phyloP scores from a whole-genome alignment of 805 yeast species.

The Lachancea meyersii region DNA sequence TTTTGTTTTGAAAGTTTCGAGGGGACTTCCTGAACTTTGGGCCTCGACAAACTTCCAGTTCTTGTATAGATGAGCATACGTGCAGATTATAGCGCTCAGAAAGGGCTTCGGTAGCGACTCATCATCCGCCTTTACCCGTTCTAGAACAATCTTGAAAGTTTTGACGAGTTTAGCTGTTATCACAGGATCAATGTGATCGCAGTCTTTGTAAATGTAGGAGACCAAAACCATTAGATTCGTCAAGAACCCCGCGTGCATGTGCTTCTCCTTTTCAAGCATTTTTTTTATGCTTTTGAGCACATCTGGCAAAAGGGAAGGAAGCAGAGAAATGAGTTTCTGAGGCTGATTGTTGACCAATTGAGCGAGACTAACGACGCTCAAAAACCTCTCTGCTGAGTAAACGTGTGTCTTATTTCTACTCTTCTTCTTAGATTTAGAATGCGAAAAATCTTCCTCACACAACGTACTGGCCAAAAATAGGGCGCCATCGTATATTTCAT shows the following conservation, averaged over 20 bases:
- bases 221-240: slow-evolving; percentile 22
- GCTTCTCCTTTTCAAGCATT: slow-evolving; percentile 27
- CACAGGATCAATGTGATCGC: slow-evolving; percentile 8
- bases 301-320: slow-evolving; percentile 28
- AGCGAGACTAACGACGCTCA: slow-evolving; percentile 26
- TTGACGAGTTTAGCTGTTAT: slow-evolving; percentile 22
- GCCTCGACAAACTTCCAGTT: slow-evolving; percentile 22
- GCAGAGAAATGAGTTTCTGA: slow-evolving; percentile 30
- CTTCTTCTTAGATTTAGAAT: slow-evolving; percentile 13
- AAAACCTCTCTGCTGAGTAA: slow-evolving; percentile 25
- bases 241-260: slow-evolving; percentile 28
- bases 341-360: slow-evolving; percentile 33
- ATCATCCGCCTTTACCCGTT: slow-evolving; percentile 16
- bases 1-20: slow-evolving; percentile 15
- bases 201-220: slow-evolving; percentile 18
- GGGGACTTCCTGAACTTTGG: slow-evolving; percentile 14
- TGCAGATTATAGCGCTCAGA: slow-evolving; percentile 23
- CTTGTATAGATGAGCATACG: slow-evolving; percentile 20
- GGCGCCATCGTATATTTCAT: slow-evolving; percentile 26
- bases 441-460: slow-evolving; percentile 24
- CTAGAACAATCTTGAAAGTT: slow-evolving; percentile 21
- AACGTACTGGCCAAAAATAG: slow-evolving; percentile 24
- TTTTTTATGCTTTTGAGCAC: slow-evolving; percentile 34
- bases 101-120: slow-evolving; percentile 26
- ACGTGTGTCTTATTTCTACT: slow-evolving; percentile 20